Conservation (phyloP, 352 stramenopile genomes). For the Phytopythium delawarense region DNA sequence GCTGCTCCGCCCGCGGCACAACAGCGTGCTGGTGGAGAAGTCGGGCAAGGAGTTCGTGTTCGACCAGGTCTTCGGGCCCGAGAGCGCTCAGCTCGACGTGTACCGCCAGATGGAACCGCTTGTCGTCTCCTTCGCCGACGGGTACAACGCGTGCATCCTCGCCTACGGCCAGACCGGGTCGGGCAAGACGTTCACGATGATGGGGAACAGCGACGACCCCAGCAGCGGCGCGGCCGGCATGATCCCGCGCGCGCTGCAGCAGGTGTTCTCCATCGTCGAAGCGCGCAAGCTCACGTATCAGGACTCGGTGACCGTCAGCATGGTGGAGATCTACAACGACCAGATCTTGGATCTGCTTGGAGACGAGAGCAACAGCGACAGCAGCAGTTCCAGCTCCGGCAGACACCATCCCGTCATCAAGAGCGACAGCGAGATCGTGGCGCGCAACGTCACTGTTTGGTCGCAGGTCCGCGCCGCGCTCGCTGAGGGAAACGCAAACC, state of each 20-base stretch:
- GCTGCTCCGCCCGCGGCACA: constrained; percentile 80
- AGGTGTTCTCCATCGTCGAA: constrained; percentile 90
- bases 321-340: constrained; percentile 98
- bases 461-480: constrained; percentile 65
- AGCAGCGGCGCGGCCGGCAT: constrained; percentile 79
- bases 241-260: constrained; percentile 94
- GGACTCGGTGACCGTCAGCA: constrained; percentile 82
- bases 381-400: constrained; percentile 34
- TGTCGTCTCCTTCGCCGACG: constrained; percentile 95
- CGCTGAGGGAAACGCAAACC: constrained; percentile 72
- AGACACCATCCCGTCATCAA: constrained; percentile 27
- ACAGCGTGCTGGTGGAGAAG: constrained; percentile 84
- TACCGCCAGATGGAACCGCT: constrained; percentile 95
- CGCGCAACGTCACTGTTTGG: constrained; percentile 53
- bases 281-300: constrained; percentile 65
- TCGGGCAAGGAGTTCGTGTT: constrained; percentile 95
- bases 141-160: constrained; percentile 99
- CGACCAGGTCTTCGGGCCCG: constrained; percentile 95
- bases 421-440: constrained; percentile 69
- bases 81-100: constrained; percentile 89
- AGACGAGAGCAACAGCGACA: constrained; percentile 25
- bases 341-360: constrained; percentile 89
- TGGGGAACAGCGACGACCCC: constrained; percentile 50
- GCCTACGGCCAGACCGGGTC: constrained; percentile 89
- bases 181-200: constrained; percentile 86